Evolutionary conservation across 768 basidiomycete genomes (phyloP).

Genomic region (Tulasnella sp.): DNA sequence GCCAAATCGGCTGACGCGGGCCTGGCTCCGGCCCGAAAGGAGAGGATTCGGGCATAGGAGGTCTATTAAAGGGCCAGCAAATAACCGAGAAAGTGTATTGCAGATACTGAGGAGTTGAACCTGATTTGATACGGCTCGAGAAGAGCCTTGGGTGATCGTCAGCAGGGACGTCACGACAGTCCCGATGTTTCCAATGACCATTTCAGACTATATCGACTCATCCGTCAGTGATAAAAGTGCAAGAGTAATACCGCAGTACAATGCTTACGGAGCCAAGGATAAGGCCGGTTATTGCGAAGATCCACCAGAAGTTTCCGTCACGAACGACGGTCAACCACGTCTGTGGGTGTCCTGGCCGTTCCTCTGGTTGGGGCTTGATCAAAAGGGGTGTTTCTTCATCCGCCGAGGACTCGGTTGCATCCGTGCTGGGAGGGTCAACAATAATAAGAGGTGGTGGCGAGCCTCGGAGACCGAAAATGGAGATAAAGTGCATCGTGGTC

Average conservation of each 20-base stretch:
- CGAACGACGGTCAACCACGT: slow-evolving; percentile 33
- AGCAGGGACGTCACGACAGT: slow-evolving; percentile 43
- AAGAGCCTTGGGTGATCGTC: slow-evolving; percentile 29
- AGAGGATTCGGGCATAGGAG: slow-evolving; percentile 55
- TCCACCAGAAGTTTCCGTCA: slow-evolving; percentile 57
- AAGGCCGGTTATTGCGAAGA: slow-evolving; percentile 44
- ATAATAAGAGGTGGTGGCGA: slow-evolving; percentile 4
- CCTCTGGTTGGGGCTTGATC: slow-evolving; percentile 5
- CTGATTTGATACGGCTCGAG: slow-evolving; percentile 46
- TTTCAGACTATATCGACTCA: slow-evolving; percentile 22
- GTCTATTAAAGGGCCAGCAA: slow-evolving; percentile 65
- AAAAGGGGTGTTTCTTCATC: slow-evolving; percentile 21
- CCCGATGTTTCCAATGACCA: slow-evolving; percentile 68
- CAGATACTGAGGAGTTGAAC: slow-evolving; percentile 61
- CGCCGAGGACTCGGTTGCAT: neutral
- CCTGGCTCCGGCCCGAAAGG: slow-evolving; percentile 34
- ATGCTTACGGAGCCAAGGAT: slow-evolving; percentile 64
- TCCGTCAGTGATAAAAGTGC: neutral
- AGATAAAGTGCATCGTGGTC: neutral
- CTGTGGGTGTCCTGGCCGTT: slow-evolving; percentile 15
- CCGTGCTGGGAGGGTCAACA: neutral
- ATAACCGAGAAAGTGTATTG: slow-evolving; percentile 63
- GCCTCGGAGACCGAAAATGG: slow-evolving; percentile 3
- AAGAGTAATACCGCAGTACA: neutral
- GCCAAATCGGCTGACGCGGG: slow-evolving; percentile 50